phyloP scores from a whole-genome alignment of 805 yeast genomes.

The Candida methanosorbosa region DNA sequence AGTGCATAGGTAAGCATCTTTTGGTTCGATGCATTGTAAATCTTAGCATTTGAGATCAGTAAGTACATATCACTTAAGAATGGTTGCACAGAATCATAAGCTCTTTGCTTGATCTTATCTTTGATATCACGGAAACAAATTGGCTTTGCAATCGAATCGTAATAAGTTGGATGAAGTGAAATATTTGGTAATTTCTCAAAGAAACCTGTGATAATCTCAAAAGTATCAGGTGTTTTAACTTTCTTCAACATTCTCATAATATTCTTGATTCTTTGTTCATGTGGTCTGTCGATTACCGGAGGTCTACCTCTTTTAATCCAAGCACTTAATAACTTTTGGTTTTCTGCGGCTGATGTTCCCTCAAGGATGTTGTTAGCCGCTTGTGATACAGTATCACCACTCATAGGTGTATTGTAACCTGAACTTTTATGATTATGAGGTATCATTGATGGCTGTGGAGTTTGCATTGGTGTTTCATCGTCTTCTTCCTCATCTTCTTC shows the following conservation, averaged over 20 bases:
- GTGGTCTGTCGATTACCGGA: constrained; percentile 84
- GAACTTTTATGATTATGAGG: neutral
- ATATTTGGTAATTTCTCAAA: constrained; percentile 81
- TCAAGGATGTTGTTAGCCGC: neutral
- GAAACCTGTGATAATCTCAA: constrained; percentile 41
- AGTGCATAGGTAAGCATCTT: constrained; percentile 54
- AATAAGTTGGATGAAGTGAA: constrained; percentile 45
- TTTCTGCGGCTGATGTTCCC: constrained; percentile 9
- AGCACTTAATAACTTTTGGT: constrained; percentile 6
- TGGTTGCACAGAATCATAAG: constrained; percentile 64
- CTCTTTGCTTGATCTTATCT: constrained; percentile 77
- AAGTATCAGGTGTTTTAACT: constrained; percentile 43
- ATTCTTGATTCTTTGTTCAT: constrained; percentile 85
- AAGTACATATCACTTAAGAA: constrained; percentile 71
- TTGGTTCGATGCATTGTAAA: constrained; percentile 51
- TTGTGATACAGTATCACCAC: neutral
- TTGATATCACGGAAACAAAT: constrained; percentile 66
- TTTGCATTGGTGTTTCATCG: constrained; percentile 8
- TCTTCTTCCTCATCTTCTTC: constrained; percentile 10
- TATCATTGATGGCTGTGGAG: neutral
- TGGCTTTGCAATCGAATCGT: constrained; percentile 46
- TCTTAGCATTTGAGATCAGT: constrained; percentile 67
- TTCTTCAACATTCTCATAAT: constrained; percentile 76
- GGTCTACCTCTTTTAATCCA: constrained; percentile 83
- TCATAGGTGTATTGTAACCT: neutral